Conservation (phyloP, 169 alveolate genomes). For the Cryptosporidium ryanae region DNA sequence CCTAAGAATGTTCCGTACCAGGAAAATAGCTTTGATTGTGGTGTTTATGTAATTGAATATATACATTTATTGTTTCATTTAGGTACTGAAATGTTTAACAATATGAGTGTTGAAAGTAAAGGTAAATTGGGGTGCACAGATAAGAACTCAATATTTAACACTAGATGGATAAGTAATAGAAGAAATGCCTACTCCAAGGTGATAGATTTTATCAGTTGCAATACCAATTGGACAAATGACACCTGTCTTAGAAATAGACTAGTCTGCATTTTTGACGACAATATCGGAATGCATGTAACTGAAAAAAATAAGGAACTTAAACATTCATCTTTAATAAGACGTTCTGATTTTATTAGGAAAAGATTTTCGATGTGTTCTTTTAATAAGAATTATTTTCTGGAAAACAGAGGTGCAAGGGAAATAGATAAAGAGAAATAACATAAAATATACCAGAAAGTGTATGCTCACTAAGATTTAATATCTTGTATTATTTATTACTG, state of each 20-base stretch:
- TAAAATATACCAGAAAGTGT: too few species aligned
- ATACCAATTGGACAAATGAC: constrained; percentile 29
- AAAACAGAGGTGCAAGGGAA: not conserved
- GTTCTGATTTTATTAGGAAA: not conserved
- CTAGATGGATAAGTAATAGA: constrained; percentile 45
- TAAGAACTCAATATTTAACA: not conserved
- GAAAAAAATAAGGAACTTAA: too few species aligned
- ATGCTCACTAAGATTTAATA: too few species aligned
- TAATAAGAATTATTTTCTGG: constrained; percentile 27
- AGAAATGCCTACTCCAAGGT: constrained; percentile 13
- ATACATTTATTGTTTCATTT: constrained; percentile 48
- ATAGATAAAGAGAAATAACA: too few species aligned
- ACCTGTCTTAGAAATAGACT: not conserved
- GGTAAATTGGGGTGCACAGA: not conserved
- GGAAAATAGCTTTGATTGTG: constrained; percentile 62
- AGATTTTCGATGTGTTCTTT: constrained; percentile 44
- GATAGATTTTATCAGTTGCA: constrained; percentile 20
- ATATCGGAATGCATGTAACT: not conserved
- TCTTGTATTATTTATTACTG: too few species aligned
- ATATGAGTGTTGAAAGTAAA: constrained; percentile 5
- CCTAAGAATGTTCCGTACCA: constrained; percentile 63
- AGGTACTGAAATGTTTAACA: constrained; percentile 35
- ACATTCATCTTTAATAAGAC: constrained; percentile 1
- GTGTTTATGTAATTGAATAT: constrained; percentile 55
- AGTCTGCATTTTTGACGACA: constrained; percentile 27